phyloP scores from a whole-genome alignment of 1,139 yeast genomes.

The Meyerozyma sp. region DNA sequence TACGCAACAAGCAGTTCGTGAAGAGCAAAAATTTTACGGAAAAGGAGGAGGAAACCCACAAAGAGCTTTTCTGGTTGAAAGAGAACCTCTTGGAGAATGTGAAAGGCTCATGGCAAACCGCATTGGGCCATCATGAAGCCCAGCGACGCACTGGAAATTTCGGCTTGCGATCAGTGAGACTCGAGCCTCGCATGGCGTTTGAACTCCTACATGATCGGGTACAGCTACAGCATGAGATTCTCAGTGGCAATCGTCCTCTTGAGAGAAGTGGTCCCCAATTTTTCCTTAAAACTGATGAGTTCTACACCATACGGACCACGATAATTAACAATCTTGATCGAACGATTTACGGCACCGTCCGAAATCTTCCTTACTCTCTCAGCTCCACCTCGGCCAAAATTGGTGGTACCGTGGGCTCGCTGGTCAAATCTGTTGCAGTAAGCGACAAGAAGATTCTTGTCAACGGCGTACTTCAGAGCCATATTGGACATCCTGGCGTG shows the following conservation, averaged over 20 bases:
- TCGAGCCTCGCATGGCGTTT: constrained; percentile 50
- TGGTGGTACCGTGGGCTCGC: constrained; percentile 8
- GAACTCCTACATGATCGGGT: constrained; percentile 47
- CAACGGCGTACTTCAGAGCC: constrained; percentile 63
- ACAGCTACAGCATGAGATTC: constrained; percentile 25
- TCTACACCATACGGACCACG: constrained; percentile 43
- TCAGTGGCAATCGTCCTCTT: constrained; percentile 6
- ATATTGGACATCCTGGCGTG: constrained; percentile 33
- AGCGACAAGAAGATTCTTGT: constrained; percentile 50
- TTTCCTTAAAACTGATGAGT: constrained; percentile 35
- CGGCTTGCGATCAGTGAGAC: constrained; percentile 61
- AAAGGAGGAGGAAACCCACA: constrained; percentile 47
- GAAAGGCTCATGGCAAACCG: constrained; percentile 58
- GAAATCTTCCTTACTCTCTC: constrained; percentile 55
- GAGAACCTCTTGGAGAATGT: constrained; percentile 55
- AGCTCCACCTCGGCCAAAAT: constrained; percentile 9
- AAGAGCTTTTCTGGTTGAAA: constrained; percentile 77
- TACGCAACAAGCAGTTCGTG: constrained; percentile 68
- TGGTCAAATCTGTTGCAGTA: constrained; percentile 18
- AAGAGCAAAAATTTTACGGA: constrained; percentile 54
- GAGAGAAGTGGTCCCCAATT: constrained; percentile 15
- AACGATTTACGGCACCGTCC: constrained; percentile 50
- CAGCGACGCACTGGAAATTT: constrained; percentile 46
- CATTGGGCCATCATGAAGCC: constrained; percentile 10
- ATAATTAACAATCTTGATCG: constrained; percentile 40